Evolutionary conservation across 768 basidiomycete genomes (phyloP), one percentile per base, ranked within the genome.

Genomic region (Porphyrellus cyaneotinctus): DNA sequence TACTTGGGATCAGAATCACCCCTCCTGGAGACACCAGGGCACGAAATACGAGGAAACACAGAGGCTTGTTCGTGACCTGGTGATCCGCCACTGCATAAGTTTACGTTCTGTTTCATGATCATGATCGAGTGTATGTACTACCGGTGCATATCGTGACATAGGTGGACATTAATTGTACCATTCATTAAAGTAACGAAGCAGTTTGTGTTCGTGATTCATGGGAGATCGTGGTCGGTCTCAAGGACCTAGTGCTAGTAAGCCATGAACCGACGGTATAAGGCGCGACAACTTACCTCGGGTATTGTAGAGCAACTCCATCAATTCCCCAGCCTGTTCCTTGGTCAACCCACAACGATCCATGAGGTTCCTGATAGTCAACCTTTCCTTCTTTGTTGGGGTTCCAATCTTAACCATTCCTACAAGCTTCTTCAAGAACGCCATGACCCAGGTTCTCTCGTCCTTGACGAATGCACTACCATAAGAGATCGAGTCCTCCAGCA

Each of bases 401-500:
- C 55, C 50, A 43, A 44, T 42, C 32, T 9, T 57, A 9, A 64
- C 42, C 46, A 66, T 37, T 11, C 36, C 61, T 43, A 59, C 48
- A 18, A 65, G 46, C 33, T 6, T 58, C 36, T 8, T 64, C 53
- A 65, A 58, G 45, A 65, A 61, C 10, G 49, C 41, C 64, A 66
- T 58, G 30, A 65, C 57, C 64, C 64, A 64, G 32, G 5, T 20
- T 2, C n/a, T 52, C 31, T 54, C 56, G 24, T 61, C 62, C 37
- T 26, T 57, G 49, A 14, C 42, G 18, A 63, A 58, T 24, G 49
- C 31, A 15, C 24, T 51, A 9, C 62, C 62, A 31, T 52, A 55
- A 18, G 64, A 52, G 39, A 56, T 45, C 24, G 62, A 64, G 26
- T 59, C 59, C 42, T 65, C 64, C 0, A 67, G 57, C 57, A 67